phyloP scores from a whole-genome alignment of 139 green algal species.

The Haematococcus sp. region DNA sequence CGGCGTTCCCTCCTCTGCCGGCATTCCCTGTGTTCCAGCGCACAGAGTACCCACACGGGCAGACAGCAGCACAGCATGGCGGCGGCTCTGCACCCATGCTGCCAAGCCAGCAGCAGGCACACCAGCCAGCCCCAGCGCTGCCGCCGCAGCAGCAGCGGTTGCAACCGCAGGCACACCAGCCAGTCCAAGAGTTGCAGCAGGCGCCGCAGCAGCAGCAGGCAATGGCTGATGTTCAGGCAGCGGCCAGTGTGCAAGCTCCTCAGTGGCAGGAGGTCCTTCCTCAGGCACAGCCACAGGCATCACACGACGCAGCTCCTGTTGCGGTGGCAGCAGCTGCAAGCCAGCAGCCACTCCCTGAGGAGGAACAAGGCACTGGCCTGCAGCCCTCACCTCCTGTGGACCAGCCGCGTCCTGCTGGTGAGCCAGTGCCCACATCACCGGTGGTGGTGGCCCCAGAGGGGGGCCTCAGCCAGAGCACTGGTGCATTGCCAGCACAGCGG shows the following conservation, averaged over 20 bases:
- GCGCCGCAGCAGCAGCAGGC: constrained; percentile 1
- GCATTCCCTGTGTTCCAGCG: neutral
- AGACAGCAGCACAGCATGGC: neutral
- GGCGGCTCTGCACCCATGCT: neutral
- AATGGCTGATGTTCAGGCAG: neutral
- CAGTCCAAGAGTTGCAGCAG: neutral
- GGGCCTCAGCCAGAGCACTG: too few relatives aligned
- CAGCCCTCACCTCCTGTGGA: too few relatives aligned
- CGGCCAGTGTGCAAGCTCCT: neutral
- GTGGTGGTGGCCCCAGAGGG: too few relatives aligned
- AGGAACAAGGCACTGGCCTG: too few relatives aligned
- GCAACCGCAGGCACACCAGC: constrained; percentile 51
- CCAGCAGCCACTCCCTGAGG: too few relatives aligned
- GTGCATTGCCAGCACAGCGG: too few relatives aligned
- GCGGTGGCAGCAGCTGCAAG: too few relatives aligned
- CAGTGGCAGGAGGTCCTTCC: too few relatives aligned
- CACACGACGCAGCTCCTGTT: too few relatives aligned
- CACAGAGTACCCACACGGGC: neutral
- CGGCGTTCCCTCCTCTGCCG: neutral
- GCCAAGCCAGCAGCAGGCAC: constrained; percentile 79
- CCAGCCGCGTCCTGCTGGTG: too few relatives aligned
- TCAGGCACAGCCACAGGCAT: too few relatives aligned
- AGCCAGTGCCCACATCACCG: too few relatives aligned
- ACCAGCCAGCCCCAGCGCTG: constrained; percentile 80
- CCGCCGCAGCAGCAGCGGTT: constrained; percentile 80